phyloP scores from a whole-genome alignment of 768 basidiomycete genomes.

The Leccinum imitatum region DNA sequence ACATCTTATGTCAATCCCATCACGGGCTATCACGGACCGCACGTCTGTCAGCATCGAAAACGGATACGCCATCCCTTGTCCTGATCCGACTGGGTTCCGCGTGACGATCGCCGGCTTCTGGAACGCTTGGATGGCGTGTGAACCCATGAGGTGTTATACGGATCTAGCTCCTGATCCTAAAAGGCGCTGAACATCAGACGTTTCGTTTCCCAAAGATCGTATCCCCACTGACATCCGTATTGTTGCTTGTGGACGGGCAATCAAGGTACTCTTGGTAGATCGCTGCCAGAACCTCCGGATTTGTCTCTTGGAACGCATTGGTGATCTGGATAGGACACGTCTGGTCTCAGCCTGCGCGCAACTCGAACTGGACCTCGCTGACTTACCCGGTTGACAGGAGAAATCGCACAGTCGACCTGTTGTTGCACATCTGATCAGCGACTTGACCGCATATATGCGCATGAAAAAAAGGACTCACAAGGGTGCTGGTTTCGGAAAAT shows the following conservation, averaged over 20 bases:
- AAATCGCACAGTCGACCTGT: not conserved
- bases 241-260: not conserved
- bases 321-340: slow-evolving; percentile 13
- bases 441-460: not conserved
- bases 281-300: slow-evolving; percentile 6
- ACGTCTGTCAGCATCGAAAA: not conserved
- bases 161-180: slow-evolving; percentile 31
- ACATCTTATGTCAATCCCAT: not conserved
- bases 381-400: not conserved
- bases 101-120: not conserved
- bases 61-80: not conserved
- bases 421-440: not conserved
- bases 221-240: slow-evolving; percentile 1
- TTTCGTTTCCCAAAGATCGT: not conserved
- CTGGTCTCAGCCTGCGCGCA: not conserved
- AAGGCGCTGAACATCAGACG: not conserved
- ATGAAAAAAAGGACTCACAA: slow-evolving; percentile 7
- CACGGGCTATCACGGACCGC: not conserved
- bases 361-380: not conserved
- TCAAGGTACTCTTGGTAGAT: slow-evolving; percentile 14
- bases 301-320: slow-evolving; percentile 7
- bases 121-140: not conserved
- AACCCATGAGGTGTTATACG: slow-evolving; percentile 42
- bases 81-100: not conserved
- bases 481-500: slow-evolving; percentile 16